Evolutionary conservation across 192 early-diverging fungal genomes (phyloP), one percentile per base, ranked within the genome.

Genomic region (Umbelopsis ramanniana): DNA sequence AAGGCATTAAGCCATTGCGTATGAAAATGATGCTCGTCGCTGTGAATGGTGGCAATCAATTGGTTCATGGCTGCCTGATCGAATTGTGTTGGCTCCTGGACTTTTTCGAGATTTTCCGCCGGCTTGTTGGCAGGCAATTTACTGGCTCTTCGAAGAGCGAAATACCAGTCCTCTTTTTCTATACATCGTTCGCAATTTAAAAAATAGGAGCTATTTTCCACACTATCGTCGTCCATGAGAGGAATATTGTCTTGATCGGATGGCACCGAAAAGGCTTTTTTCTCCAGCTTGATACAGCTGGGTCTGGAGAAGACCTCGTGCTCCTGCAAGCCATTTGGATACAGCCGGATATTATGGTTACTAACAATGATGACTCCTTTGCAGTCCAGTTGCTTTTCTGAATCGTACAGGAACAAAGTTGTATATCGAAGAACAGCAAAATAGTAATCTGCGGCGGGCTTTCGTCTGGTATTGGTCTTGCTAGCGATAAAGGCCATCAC

Each of bases 141-240:
- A 21, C 89, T 83, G 53, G 90, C 92, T 73, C 91, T 89, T 50
- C 89, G 76, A 24, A 97, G 82, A 11, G 93, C 91, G 80, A 96
- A 90, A 68, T 92, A 93, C 90, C 94, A 95, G 74, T 94, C 93
- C 75, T 97, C 95, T 76, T 97, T 97, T 47, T 95, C 93, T 19
- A 81, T 79, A 33, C 82, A 84, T 38, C 80, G 77, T 67, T 85
- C 88, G 38, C 84, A 86, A 63, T 70, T 75, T 22, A 88, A 86
- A 26, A 90, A 77, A 50, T 88, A 92, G 67, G 76, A 79, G 7
- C 72, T 72, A 38, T 75, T 79, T n/a, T 67, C 17, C 0, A 74
- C 63, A 14, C 71, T 55, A 24, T 23, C 38, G 15, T 37, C 52
- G 69, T 70, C 53, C 54, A n/a, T 76, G 67, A 35, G 74, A 63